These are phyloP conservation scores for Babjeviella inositovora DNA, from an alignment of 805 yeast genomes.

Conservation along the genomic window DNA sequence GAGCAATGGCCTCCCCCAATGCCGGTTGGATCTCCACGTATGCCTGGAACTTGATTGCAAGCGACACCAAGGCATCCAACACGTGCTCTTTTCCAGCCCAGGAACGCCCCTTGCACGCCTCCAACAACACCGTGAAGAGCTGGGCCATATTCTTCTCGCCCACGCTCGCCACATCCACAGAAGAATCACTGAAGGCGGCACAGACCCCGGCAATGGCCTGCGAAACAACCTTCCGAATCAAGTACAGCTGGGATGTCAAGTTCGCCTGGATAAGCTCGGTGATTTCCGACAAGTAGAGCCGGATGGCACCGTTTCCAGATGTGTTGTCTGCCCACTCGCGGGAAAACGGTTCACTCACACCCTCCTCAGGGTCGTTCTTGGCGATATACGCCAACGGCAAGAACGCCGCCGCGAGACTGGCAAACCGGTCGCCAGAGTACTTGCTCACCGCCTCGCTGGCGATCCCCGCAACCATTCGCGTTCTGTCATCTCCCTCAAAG, in stretches of 20 bases:
- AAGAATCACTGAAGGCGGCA: constrained; percentile 6
- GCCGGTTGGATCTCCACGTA: constrained; percentile 12
- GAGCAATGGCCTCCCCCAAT: constrained; percentile 18
- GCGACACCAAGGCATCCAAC: constrained; percentile 49
- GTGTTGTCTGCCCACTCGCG: constrained; percentile 68
- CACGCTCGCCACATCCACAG: constrained; percentile 10
- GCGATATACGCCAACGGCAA: constrained; percentile 74
- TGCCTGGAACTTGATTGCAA: constrained; percentile 27
- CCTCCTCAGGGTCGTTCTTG: constrained; percentile 39
- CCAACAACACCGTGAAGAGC: constrained; percentile 36
- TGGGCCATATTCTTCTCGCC: constrained; percentile 10
- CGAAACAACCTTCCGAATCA: constrained; percentile 56
- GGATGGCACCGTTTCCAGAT: constrained; percentile 62
- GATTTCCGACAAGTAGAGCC: constrained; percentile 58
- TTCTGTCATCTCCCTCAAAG: constrained; percentile 32
- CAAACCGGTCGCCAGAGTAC: constrained; percentile 55
- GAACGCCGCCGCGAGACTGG: constrained; percentile 40
- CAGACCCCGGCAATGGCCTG: constrained; percentile 45
- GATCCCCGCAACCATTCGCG: constrained; percentile 35
- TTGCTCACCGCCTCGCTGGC: constrained; percentile 54
- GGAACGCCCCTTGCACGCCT: constrained; percentile 58
- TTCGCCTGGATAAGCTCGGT: constrained; percentile 28
- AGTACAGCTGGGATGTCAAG: constrained; percentile 42
- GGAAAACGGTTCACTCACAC: constrained; percentile 31
- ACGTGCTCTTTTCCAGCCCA: constrained; percentile 82